Conservation (phyloP, 768 basidiomycete genomes). For the Crepidotus variabilis region DNA sequence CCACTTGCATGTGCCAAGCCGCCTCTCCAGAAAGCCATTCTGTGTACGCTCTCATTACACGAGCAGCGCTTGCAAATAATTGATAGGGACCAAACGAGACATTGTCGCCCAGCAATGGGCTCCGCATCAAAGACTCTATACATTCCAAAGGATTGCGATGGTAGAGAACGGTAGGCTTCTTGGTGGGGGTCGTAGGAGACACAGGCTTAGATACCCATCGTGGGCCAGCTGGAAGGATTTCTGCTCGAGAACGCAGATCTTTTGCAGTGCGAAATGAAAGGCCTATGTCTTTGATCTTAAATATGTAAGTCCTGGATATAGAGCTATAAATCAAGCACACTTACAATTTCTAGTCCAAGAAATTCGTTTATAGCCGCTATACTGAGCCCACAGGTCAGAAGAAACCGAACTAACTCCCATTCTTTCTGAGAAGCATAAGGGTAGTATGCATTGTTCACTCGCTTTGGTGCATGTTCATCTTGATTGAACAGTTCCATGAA, state of each 20-base stretch:
- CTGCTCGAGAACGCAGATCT: conserved; percentile 20
- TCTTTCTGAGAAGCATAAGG: conserved; percentile 26
- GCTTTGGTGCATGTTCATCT: conserved; percentile 17
- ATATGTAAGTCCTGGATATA: conserved; percentile 6
- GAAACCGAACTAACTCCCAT: conserved; percentile 29
- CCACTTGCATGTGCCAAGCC: conserved; percentile 19
- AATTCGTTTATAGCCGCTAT: conserved; percentile 25
- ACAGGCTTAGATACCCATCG: conserved; percentile 17
- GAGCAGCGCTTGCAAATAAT: conserved; percentile 9
- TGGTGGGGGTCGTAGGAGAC: conserved; percentile 16
- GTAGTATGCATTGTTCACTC: conserved; percentile 23
- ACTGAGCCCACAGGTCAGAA: conserved; percentile 22
- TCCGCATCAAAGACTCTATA: conserved; percentile 20
- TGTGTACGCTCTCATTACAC: conserved; percentile 11
- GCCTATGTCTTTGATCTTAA: conserved; percentile 12
- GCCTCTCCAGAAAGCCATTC: conserved; percentile 17
- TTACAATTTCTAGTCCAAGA: conserved; percentile 22
- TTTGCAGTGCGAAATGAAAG: conserved; percentile 24
- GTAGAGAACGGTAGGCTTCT: conserved; percentile 19
- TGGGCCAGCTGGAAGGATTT: conserved; percentile 24
- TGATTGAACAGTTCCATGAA: conserved; percentile 24
- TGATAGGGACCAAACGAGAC: conserved; percentile 16
- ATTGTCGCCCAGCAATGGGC: conserved; percentile 20
- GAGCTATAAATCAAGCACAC: conserved; percentile 12
- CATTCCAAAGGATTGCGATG: conserved; percentile 26